Conservation (phyloP, 1,284 basidiomycete species). For the Boletus smithii region DNA sequence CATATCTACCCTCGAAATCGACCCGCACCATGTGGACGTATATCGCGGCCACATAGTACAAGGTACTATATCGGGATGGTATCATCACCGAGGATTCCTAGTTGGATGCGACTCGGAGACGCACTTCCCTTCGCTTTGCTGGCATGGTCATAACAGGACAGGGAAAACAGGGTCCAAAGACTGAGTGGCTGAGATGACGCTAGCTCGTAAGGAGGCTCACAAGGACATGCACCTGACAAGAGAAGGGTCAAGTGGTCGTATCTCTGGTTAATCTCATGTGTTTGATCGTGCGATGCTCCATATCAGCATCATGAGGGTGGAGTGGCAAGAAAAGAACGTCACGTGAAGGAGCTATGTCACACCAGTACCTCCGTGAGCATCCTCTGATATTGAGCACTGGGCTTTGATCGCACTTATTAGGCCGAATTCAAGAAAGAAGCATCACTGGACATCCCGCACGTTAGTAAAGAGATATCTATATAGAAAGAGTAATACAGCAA, state of each 20-base stretch:
- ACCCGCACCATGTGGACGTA: constrained; percentile 9
- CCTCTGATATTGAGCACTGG: constrained; percentile 12
- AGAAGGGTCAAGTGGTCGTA: background rate
- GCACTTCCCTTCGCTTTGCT: constrained; percentile 10
- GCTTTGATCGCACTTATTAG: constrained; percentile 24
- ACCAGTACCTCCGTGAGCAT: constrained; percentile 1
- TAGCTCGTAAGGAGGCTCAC: constrained; percentile 2
- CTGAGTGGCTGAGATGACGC: background rate
- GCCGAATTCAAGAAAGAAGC: constrained; percentile 13
- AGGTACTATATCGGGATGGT: constrained; percentile 11
- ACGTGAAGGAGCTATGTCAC: constrained; percentile 12
- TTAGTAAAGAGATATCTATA: constrained; percentile 32
- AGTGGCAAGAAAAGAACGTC: constrained; percentile 10
- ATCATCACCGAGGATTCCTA: constrained; percentile 9
- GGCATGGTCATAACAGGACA: constrained; percentile 8
- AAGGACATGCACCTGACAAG: constrained; percentile 19
- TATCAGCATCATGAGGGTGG: constrained; percentile 5
- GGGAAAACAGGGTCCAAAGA: background rate
- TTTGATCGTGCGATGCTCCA: constrained; percentile 4
- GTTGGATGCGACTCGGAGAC: constrained; percentile 1
- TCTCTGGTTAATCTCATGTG: constrained; percentile 14
- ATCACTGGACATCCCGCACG: constrained; percentile 23
- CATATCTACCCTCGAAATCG: constrained; percentile 2
- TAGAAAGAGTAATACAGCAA: constrained; percentile 31
- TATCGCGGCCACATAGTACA: constrained; percentile 6